Conservation (phyloP, 2,329 filamentous ascomycete genomes). For the Epichloe uncinata region DNA sequence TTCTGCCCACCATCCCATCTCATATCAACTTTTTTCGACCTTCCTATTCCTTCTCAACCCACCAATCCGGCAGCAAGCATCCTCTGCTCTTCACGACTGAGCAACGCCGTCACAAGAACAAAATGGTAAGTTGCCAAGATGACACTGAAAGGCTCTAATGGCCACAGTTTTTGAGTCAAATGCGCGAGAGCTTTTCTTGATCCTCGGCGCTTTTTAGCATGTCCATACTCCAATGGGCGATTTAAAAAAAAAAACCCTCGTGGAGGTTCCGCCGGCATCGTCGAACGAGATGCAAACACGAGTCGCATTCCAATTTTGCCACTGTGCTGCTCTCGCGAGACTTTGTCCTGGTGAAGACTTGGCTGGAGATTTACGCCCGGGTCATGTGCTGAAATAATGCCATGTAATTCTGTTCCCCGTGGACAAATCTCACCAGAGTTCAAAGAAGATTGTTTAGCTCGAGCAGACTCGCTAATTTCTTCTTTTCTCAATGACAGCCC, state of each 20-base stretch:
- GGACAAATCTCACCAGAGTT: constrained; percentile 69
- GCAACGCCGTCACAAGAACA: constrained; percentile 23
- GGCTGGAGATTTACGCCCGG: constrained; percentile 43
- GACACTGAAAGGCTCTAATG: constrained; percentile 22
- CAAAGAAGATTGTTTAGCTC: constrained; percentile 68
- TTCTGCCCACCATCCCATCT: constrained; percentile 17
- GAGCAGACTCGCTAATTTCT: constrained; percentile 83
- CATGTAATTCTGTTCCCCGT: constrained; percentile 22
- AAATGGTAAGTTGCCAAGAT: constrained; percentile 27
- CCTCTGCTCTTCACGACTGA: constrained; percentile 22
- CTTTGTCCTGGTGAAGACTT: constrained; percentile 39
- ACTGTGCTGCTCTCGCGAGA: background rate
- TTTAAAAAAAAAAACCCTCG: constrained; percentile 9
- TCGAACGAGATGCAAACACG: constrained; percentile 6
- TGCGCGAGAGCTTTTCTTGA: constrained; percentile 22
- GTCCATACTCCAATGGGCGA: background rate
- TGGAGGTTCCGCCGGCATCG: constrained; percentile 21
- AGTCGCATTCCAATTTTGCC: background rate
- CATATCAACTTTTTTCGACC: constrained; percentile 15
- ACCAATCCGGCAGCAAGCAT: constrained; percentile 18
- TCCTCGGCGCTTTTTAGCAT: constrained; percentile 11
- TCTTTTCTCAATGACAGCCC: constrained; percentile 99
- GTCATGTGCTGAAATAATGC: constrained; percentile 38
- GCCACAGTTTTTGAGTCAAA: constrained; percentile 25
- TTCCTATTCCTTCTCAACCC: constrained; percentile 10